phyloP scores from a whole-genome alignment of 169 alveolate species.

The Pseudocohnilembus persalinus region DNA sequence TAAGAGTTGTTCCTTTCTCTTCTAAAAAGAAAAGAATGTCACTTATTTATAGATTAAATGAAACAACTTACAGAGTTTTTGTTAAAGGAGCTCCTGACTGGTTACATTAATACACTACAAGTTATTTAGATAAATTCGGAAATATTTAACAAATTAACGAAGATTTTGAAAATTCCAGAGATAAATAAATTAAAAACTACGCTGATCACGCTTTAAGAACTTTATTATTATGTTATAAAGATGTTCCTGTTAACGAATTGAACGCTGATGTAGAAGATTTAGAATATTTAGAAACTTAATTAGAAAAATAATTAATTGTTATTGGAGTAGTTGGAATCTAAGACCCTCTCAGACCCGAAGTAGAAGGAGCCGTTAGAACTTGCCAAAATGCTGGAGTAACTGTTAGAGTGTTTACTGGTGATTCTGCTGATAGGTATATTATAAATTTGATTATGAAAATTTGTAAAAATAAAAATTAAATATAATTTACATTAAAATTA shows the following conservation, averaged over 20 bases:
- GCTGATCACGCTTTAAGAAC: constrained; percentile 74
- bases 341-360: constrained; percentile 76
- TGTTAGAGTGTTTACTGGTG: constrained; percentile 87
- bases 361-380: constrained; percentile 58
- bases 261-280: constrained; percentile 50
- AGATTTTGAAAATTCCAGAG: constrained; percentile 8
- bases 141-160: constrained; percentile 13
- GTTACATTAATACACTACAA: constrained; percentile 50
- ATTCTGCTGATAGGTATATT: constrained; percentile 71
- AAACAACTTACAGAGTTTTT: constrained; percentile 44
- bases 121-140: constrained; percentile 58
- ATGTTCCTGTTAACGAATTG: constrained; percentile 40
- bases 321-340: constrained; percentile 71
- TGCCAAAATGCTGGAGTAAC: constrained; percentile 80
- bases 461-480: no score
- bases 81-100: constrained; percentile 88
- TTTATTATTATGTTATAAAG: constrained; percentile 66
- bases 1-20: constrained; percentile 60
- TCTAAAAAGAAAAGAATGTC: constrained; percentile 70
- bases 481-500: no score
- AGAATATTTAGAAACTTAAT: constrained; percentile 35
- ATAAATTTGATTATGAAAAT: no score
- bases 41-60: constrained; percentile 26
- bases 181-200: constrained; percentile 50
- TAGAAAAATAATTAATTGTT: constrained; percentile 58